Percentiles rank a stretch among this genome's conserved stretches.
Evolutionary conservation across 192 early-diverging fungal species (phyloP).

Genomic region (Obelidium mucronatum): DNA sequence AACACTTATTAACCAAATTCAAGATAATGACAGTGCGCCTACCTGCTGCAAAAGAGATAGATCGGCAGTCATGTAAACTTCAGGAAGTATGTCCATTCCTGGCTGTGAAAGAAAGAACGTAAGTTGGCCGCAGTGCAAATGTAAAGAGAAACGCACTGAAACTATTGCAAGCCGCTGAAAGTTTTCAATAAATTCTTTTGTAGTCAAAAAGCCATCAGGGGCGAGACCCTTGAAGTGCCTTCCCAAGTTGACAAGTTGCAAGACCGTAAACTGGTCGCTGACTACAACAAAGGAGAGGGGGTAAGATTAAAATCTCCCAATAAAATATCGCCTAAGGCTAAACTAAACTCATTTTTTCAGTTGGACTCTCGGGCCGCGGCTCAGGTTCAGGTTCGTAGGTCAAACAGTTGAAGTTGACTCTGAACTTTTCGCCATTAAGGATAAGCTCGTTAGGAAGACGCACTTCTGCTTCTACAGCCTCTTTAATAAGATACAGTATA

Average conservation of each 20-base stretch:
- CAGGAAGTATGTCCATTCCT: conserved; percentile 56
- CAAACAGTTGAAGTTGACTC: conserved; percentile 56
- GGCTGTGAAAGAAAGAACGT: conserved; percentile 4
- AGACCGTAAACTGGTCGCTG: conserved; percentile 60
- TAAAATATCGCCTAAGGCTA: conserved; percentile 17
- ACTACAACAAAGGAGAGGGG: conserved; percentile 35
- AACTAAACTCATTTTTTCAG: conserved; percentile 52
- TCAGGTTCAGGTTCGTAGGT: conserved; percentile 64
- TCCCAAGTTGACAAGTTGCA: conserved; percentile 54
- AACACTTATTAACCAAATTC: background rate
- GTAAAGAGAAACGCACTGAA: conserved; percentile 23
- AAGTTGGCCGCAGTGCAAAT: conserved; percentile 24
- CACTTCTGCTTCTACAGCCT: conserved; percentile 64
- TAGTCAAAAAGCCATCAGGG: conserved; percentile 43
- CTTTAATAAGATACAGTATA: conserved; percentile 59
- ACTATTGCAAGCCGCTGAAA: conserved; percentile 43
- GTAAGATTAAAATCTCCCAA: too few species aligned
- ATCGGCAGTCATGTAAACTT: conserved; percentile 52
- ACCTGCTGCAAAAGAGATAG: conserved; percentile 56
- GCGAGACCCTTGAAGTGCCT: conserved; percentile 48
- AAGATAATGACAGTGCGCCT: background rate
- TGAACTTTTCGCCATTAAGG: conserved; percentile 62
- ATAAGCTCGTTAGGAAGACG: conserved; percentile 59
- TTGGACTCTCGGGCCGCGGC: conserved; percentile 60
- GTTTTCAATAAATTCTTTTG: conserved; percentile 56